Conservation (phyloP, 164 flowering plant genomes). For the Piper betle region DNA sequence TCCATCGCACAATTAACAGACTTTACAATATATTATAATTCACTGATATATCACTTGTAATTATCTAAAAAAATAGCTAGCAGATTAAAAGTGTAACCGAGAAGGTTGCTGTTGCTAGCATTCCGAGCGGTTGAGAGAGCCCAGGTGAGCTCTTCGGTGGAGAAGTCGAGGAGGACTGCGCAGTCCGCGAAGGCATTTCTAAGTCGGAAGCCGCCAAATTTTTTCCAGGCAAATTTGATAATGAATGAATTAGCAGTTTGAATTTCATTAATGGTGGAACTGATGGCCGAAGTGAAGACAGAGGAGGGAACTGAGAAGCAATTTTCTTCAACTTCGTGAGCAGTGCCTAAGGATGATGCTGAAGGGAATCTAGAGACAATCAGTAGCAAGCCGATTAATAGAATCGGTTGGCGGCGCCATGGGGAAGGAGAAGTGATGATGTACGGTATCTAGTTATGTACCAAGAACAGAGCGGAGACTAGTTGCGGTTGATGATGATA, state of each 20-base stretch:
- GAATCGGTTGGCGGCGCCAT: neutral
- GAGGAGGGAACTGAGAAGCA: constrained; percentile 28
- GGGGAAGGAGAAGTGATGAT: too few species aligned
- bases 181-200: constrained; percentile 68
- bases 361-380: neutral
- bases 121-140: constrained; percentile 31
- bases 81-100: neutral
- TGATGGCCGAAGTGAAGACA: constrained; percentile 25
- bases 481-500: too few species aligned
- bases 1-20: too few species aligned
- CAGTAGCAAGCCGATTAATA: neutral
- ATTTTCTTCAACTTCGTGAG: constrained; percentile 11
- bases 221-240: constrained; percentile 19
- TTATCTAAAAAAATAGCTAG: too few species aligned
- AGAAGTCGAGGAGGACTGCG: constrained; percentile 65
- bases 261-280: constrained; percentile 27
- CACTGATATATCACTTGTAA: too few species aligned
- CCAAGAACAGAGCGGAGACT: too few species aligned
- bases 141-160: constrained; percentile 48
- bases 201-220: constrained; percentile 37
- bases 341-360: neutral
- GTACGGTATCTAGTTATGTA: too few species aligned
- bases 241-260: constrained; percentile 25
- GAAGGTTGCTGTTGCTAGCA: constrained; percentile 26
- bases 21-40: too few species aligned